These are phyloP conservation scores for Hydnomerulius pinastri DNA, from an alignment of 768 basidiomycete genomes.

Conservation along the genomic window DNA sequence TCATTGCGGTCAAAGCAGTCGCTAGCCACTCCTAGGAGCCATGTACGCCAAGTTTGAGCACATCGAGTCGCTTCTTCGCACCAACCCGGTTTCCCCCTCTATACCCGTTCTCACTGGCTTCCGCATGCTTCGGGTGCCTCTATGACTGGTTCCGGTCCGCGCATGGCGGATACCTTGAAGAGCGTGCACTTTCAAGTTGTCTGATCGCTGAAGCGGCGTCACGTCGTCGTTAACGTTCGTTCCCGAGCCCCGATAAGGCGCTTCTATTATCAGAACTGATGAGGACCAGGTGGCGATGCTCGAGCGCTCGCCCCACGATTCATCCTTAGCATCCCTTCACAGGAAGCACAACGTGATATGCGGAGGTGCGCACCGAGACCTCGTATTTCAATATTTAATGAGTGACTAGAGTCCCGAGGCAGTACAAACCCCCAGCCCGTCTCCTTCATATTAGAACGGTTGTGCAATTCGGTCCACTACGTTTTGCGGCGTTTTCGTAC, in stretches of 20 bases:
- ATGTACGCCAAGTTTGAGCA: not conserved
- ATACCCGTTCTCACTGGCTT: constrained; percentile 18
- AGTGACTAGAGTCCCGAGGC: constrained; percentile 4
- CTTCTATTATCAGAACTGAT: constrained; percentile 2
- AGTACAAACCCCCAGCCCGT: not conserved
- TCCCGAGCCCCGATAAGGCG: not conserved
- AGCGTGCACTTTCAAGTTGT: constrained; percentile 1
- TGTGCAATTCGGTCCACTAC: constrained; percentile 7
- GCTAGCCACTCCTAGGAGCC: constrained; percentile 7
- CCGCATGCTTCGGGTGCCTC: constrained; percentile 13
- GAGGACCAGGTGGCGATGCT: not conserved
- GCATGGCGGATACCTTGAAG: constrained; percentile 28
- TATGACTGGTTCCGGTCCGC: constrained; percentile 17
- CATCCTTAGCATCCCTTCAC: not conserved
- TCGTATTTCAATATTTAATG: not conserved
- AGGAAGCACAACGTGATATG: not conserved
- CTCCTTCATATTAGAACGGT: constrained; percentile 8
- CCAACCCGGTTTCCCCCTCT: constrained; percentile 18
- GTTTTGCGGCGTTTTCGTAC: constrained; percentile 10
- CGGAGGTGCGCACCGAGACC: not conserved
- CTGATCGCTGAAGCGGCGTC: not conserved
- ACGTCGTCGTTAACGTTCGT: not conserved
- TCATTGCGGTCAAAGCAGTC: too few relatives aligned
- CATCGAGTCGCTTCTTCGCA: constrained; percentile 6
- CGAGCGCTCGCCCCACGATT: not conserved